Evolutionary conservation across 345 rosid genomes (phyloP).

Genomic region (Punica granatum): DNA sequence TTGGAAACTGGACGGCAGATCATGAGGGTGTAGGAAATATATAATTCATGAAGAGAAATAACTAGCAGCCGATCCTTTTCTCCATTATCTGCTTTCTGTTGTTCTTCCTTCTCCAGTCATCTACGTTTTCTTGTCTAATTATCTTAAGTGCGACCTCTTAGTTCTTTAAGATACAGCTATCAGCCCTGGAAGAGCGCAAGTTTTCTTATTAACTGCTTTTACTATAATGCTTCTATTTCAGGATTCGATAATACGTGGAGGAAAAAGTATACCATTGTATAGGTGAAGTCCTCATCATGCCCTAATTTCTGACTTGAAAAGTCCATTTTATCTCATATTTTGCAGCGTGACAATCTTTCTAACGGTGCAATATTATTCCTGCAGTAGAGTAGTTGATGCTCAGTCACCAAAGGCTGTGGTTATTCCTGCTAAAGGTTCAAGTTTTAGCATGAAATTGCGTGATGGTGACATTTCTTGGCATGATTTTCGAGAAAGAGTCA

Average conservation of each 20-base stretch:
- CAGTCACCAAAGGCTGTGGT: conserved; percentile 82
- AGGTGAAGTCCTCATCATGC: conserved; percentile 48
- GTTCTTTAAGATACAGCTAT: not conserved
- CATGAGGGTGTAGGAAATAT: not conserved
- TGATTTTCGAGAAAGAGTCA: conserved; percentile 51
- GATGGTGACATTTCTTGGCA: conserved; percentile 77
- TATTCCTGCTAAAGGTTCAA: conserved; percentile 50
- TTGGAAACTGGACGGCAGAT: not conserved
- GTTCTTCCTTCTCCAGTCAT: not conserved
- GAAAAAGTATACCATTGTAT: conserved; percentile 75
- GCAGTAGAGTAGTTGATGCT: conserved; percentile 88
- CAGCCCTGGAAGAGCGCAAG: not conserved
- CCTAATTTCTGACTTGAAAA: conserved; percentile 2
- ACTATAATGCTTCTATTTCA: conserved; percentile 18
- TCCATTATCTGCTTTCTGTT: not conserved
- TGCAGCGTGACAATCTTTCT: conserved; percentile 15
- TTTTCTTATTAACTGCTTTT: not conserved
- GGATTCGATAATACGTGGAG: conserved; percentile 89
- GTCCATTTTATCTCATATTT: not conserved
- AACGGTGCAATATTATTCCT: conserved; percentile 26
- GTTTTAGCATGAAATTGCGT: conserved; percentile 48
- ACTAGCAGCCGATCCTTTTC: not conserved
- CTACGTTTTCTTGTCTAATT: not conserved
- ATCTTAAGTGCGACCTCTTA: not conserved
- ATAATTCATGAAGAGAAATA: not conserved